These are phyloP conservation scores for Lanmaoa rubissima DNA, from an alignment of 768 basidiomycete species.

Conservation along the genomic window DNA sequence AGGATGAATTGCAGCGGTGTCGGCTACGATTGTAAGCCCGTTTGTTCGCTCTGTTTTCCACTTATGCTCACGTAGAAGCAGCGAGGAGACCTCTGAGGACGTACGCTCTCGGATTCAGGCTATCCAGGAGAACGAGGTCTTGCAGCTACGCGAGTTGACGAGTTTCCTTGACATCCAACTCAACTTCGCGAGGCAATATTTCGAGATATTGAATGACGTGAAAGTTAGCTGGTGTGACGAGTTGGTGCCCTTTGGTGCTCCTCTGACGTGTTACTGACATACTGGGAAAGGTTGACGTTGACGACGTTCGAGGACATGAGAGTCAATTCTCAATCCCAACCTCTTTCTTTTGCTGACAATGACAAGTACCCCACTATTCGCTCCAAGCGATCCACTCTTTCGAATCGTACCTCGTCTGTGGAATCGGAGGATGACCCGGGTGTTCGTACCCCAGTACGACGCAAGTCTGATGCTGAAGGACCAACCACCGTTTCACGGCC, in stretches of 20 bases:
- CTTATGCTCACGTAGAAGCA: constrained; percentile 31
- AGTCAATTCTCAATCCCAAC: constrained; percentile 15
- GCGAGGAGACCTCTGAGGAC: constrained; percentile 86
- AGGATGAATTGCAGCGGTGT: constrained; percentile 75
- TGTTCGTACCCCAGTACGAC: constrained; percentile 26
- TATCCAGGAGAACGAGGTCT: constrained; percentile 77
- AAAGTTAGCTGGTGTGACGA: constrained; percentile 64
- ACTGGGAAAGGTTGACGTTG: constrained; percentile 28
- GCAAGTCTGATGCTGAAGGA: constrained; percentile 43
- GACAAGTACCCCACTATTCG: constrained; percentile 33
- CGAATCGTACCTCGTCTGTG: constrained; percentile 20
- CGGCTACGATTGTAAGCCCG: constrained; percentile 69
- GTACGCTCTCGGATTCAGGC: constrained; percentile 75
- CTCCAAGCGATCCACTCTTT: constrained; percentile 32
- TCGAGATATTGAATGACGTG: constrained; percentile 70
- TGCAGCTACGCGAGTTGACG: constrained; percentile 69
- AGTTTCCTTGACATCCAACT: constrained; percentile 71
- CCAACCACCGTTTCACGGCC: constrained; percentile 54
- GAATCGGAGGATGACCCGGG: constrained; percentile 39
- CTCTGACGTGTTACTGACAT: constrained; percentile 5
- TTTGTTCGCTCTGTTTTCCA: not conserved
- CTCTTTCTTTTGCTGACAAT: constrained; percentile 19
- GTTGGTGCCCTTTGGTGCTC: constrained; percentile 38
- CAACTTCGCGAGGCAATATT: constrained; percentile 69
- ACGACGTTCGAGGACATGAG: constrained; percentile 27